Evolutionary conservation across 495 filamentous ascomycete species (phyloP), one percentile per base, ranked within the genome.

Genomic region (Mytilinidion resinicola): DNA sequence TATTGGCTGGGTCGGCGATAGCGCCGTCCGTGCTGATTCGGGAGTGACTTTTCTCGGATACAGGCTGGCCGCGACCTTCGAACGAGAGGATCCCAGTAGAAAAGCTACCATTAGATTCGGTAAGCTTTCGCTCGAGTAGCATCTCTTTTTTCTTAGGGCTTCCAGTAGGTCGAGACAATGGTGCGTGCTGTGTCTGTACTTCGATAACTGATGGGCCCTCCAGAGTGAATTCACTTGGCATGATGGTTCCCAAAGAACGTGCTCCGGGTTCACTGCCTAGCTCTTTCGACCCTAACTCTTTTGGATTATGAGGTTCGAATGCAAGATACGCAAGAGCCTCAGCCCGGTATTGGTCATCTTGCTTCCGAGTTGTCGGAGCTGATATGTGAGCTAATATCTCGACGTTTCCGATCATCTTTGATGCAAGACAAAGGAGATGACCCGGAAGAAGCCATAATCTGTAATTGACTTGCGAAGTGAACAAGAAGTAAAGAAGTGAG

Each of bases 341-440:
- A 17, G 62, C 57, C 39, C 57, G 59, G 51, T 64, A 69, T 25
- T 65, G 41, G 17, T 71, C 68, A 66, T 74, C 72, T 33, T 68
- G 55, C 20, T 59, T 51, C 17, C 64, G 68, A 9, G 51, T 61
- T 3, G 65, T 63, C 9, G 70, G 59, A 9, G 71, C 69, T 41
- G 69, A 69, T 20, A 71, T 70, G 46, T 74, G 72, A 12, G 69
- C 68, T 11, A 69, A 60, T 3, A 74, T 57, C 42, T 70, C 63
- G 55, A 70, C 53, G 42, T 2, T 30, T 61, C 48, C 53, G 57
- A 61, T 3, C n/a, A 15, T 47, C 12, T 60, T 30, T 19, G 38
- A 20, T 25, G 8, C 7, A 2, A 17, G 34, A 38, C 12, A 38
- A 20, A 36, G 15, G 33, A n/a, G 25, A 37, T 25, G 50, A n/a